Conservation (phyloP, 1,284 basidiomycete genomes). For the Blastosporella zonata region DNA sequence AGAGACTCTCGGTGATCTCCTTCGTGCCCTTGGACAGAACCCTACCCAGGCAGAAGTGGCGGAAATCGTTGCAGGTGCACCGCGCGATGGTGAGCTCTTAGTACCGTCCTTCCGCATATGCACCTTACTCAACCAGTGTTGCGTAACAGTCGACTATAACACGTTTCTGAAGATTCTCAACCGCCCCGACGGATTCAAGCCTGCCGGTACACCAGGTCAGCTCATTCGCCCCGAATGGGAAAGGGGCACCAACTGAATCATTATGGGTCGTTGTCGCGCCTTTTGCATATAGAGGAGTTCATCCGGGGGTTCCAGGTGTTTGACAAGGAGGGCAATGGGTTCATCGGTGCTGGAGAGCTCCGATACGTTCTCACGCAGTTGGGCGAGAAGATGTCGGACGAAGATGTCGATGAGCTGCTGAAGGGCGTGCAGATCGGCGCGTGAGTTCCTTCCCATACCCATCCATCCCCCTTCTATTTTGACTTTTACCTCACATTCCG, state of each 20-base stretch:
- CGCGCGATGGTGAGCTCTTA: conserved; percentile 65
- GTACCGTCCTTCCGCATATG: neutral
- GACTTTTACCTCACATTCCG: neutral
- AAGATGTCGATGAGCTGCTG: conserved; percentile 96
- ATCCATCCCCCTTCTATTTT: neutral
- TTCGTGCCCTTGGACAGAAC: conserved; percentile 95
- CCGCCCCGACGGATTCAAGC: conserved; percentile 95
- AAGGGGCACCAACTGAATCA: conserved; percentile 4
- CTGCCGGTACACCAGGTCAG: conserved; percentile 78
- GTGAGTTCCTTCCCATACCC: conserved; percentile 41
- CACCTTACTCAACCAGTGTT: too few relatives aligned
- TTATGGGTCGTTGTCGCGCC: conserved; percentile 1
- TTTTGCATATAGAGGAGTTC: conserved; percentile 81
- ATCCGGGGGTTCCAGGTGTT: conserved; percentile 99
- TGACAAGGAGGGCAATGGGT: conserved; percentile 97
- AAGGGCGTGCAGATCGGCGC: conserved; percentile 89
- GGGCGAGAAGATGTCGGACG: conserved; percentile 96
- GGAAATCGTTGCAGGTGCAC: conserved; percentile 73
- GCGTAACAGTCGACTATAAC: conserved; percentile 77
- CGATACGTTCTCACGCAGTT: conserved; percentile 95
- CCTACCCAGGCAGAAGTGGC: conserved; percentile 96
- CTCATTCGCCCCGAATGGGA: neutral
- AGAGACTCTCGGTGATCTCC: conserved; percentile 90
- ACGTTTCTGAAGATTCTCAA: conserved; percentile 91
- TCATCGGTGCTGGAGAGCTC: conserved; percentile 90